Conservation (phyloP, 192 early-diverging fungal genomes). For the Rhizophagus prolifer region DNA sequence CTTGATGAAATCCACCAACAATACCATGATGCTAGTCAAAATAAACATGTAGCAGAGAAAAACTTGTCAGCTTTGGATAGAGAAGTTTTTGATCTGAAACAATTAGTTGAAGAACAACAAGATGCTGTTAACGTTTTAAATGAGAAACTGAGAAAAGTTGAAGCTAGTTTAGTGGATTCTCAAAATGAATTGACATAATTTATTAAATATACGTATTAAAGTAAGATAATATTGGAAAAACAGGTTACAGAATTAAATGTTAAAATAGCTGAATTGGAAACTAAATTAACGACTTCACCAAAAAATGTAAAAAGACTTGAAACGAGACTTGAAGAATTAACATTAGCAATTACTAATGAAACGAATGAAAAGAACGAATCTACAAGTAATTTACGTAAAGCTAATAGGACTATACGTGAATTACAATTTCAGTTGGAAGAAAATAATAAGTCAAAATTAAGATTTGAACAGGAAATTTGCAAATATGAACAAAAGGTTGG, state of each 20-base stretch:
- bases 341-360: slow-evolving; percentile 57
- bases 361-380: slow-evolving; percentile 65
- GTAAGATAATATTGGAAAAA: slow-evolving; percentile 72
- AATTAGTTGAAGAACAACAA: slow-evolving; percentile 73
- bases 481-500: slow-evolving; percentile 71
- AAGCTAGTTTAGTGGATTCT: slow-evolving; percentile 62
- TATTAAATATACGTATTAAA: background rate
- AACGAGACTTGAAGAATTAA: slow-evolving; percentile 61
- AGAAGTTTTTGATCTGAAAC: slow-evolving; percentile 70
- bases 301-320: slow-evolving; percentile 57
- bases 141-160: slow-evolving; percentile 67
- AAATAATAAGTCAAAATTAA: slow-evolving; percentile 68
- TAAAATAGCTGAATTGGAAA: slow-evolving; percentile 76
- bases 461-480: slow-evolving; percentile 66
- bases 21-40: slow-evolving; percentile 65
- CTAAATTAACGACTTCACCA: slow-evolving; percentile 58
- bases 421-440: slow-evolving; percentile 85
- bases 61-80: slow-evolving; percentile 69
- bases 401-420: slow-evolving; percentile 80
- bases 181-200: slow-evolving; percentile 58
- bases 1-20: slow-evolving; percentile 74
- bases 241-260: slow-evolving; percentile 77
- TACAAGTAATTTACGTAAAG: slow-evolving; percentile 55
- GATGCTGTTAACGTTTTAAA: slow-evolving; percentile 59
- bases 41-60: slow-evolving; percentile 68